These are phyloP conservation scores for Cordyceps cicadae DNA, from an alignment of 2,329 filamentous ascomycete genomes.

Conservation along the genomic window DNA sequence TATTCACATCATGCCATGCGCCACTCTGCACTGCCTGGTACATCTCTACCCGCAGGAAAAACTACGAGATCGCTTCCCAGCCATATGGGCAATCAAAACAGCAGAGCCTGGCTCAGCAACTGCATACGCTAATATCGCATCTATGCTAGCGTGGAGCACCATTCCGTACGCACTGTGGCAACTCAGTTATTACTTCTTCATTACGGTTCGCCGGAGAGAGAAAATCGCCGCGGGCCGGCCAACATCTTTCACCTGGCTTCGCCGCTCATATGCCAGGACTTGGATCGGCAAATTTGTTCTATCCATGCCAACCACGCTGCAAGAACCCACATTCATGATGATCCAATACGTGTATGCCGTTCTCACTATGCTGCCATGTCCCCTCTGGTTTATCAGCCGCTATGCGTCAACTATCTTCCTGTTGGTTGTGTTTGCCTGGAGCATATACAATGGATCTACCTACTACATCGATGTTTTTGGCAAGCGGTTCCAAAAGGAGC, in stretches of 20 bases:
- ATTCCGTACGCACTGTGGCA: conserved; percentile 93
- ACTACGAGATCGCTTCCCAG: conserved; percentile 68
- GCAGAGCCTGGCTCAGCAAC: conserved; percentile 61
- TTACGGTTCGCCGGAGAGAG: conserved; percentile 86
- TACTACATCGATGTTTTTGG: conserved; percentile 99
- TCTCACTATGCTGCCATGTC: conserved; percentile 88
- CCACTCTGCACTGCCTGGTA: conserved; percentile 83
- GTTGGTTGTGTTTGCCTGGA: conserved; percentile 80
- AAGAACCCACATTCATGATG: conserved; percentile 88
- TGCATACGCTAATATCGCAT: conserved; percentile 66
- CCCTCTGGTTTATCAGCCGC: conserved; percentile 86
- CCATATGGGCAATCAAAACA: conserved; percentile 71
- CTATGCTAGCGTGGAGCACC: conserved; percentile 92
- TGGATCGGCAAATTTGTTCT: conserved; percentile 85
- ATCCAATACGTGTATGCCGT: conserved; percentile 92
- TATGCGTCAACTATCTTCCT: conserved; percentile 74
- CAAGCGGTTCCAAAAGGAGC: conserved; percentile 90
- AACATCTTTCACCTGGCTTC: conserved; percentile 96
- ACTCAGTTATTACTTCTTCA: conserved; percentile 84
- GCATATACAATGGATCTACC: conserved; percentile 91
- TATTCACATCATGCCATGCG: conserved; percentile 98
- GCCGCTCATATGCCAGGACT: conserved; percentile 79
- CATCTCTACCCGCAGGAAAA: conserved; percentile 63
- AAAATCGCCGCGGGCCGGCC: conserved; percentile 94
- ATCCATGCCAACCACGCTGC: conserved; percentile 62